phyloP scores from a whole-genome alignment of 495 filamentous ascomycete species.

The Penicillium chermesinum region DNA sequence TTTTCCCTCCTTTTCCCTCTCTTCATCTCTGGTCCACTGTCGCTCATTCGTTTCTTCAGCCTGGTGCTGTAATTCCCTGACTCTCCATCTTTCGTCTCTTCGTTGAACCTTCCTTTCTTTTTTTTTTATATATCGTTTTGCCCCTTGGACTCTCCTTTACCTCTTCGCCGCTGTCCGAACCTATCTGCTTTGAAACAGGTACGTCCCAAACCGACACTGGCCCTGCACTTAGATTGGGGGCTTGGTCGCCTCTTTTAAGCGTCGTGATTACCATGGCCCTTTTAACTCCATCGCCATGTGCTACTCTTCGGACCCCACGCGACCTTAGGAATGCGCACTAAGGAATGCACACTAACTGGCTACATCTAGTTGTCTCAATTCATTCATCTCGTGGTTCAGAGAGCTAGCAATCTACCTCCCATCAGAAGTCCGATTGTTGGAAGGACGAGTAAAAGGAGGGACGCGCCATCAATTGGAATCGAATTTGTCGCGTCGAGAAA shows the following conservation, averaged over 20 bases:
- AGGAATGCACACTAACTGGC: background rate
- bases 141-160: conserved; percentile 7
- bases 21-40: conserved; percentile 9
- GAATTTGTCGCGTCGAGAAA: background rate
- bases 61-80: conserved; percentile 21
- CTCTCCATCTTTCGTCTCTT: too few species aligned
- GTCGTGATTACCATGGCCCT: too few species aligned
- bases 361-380: background rate
- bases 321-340: background rate
- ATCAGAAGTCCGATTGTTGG: background rate
- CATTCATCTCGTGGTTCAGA: background rate
- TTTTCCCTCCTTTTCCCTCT: conserved; percentile 16
- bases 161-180: conserved; percentile 4
- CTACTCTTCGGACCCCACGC: background rate
- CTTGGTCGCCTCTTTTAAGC: too few species aligned
- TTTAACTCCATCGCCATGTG: background rate
- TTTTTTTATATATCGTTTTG: conserved; percentile 7
- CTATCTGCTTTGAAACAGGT: background rate
- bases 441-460: background rate
- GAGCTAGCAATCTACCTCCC: background rate
- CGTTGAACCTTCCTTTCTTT: conserved; percentile 9
- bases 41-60: conserved; percentile 19
- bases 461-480: background rate
- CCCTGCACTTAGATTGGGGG: too few species aligned
- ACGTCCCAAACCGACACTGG: background rate